Evolutionary conservation across 108 stramenopile genomes (phyloP), one percentile per base, ranked within the genome.

Genomic region (Ochromonas danica): DNA sequence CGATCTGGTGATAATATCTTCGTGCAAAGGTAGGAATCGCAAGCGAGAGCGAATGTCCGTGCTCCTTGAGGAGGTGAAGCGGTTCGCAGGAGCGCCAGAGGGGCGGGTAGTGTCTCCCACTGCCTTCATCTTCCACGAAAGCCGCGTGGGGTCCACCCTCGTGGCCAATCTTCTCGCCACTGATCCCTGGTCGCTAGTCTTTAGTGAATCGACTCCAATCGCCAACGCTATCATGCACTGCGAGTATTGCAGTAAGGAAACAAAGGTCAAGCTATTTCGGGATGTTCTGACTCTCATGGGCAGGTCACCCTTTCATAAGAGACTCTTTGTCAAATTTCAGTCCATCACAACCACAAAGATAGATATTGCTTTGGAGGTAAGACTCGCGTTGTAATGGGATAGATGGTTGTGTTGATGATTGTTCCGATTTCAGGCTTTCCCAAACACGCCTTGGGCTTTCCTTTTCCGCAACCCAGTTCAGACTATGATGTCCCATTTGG

Each of bases 301-400:
- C n/a, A 43, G 70, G 61, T 62, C 82, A 31, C 70, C 41, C 33
- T 43, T 70, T 25, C 78, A 94, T 86, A 83, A 86, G 35, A 85
- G 84, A 39, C 83, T 93, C 57, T 96, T 96, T 87, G 94, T 94
- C 91, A 98, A 98, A 85, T 92, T 98, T 70, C 96, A 97, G 88
- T 92, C 91, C 22, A 61, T 77, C 1, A 84, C 89, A 40, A 89
- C 91, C 0, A 89, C 91, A 35, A 61, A 87, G 28, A 83, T 83
- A 45, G 87, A 95, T 67, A 42, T 86, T 33, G 83, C 87, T 25
- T 90, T 95, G 14, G 72, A 75, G 72, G 72, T 75, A 75, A 6
- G 43, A 6, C 14, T 27, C 38, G 10, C 17, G 28, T 42, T 45
- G 3, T 81, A 82, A 85, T 80, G 35, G 60, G 85, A 78, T 65